Conservation (phyloP, 768 basidiomycete species). For the Pleurotus tuber-regium region DNA sequence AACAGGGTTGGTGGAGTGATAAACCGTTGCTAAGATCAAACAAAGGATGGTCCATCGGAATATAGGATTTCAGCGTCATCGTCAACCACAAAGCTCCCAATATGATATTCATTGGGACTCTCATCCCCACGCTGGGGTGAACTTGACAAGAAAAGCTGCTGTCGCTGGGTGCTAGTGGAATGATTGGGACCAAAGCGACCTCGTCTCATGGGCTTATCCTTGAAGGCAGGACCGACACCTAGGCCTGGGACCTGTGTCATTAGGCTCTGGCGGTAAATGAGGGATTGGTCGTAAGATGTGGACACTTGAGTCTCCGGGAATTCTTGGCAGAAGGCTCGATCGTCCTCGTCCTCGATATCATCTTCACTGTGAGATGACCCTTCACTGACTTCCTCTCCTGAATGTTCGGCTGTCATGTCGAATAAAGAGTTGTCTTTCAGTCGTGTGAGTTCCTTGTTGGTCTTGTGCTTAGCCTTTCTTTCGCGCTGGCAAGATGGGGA, state of each 20-base stretch:
- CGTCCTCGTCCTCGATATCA: slow-evolving; percentile 62
- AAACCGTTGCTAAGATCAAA: too few relatives aligned
- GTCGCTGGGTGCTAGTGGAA: slow-evolving; percentile 22
- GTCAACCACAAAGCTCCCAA: slow-evolving; percentile 79
- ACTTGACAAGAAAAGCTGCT: slow-evolving; percentile 42
- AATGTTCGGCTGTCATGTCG: slow-evolving; percentile 73
- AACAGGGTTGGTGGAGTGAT: too few relatives aligned
- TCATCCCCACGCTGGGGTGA: slow-evolving; percentile 56
- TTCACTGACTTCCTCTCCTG: slow-evolving; percentile 74
- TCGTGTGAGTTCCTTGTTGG: slow-evolving; percentile 14
- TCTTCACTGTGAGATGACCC: slow-evolving; percentile 57
- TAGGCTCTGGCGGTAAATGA: slow-evolving; percentile 68
- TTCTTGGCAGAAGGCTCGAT: slow-evolving; percentile 64
- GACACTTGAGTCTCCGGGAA: slow-evolving; percentile 65
- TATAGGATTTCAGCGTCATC: slow-evolving; percentile 73
- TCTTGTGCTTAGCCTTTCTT: slow-evolving; percentile 12
- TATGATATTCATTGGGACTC: slow-evolving; percentile 60
- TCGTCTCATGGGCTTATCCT: slow-evolving; percentile 43
- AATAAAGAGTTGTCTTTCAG: slow-evolving; percentile 41
- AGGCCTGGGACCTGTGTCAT: slow-evolving; percentile 61
- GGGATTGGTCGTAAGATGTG: slow-evolving; percentile 70
- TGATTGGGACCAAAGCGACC: slow-evolving; percentile 41
- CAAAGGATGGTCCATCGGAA: slow-evolving; percentile 7
- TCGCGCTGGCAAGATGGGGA: slow-evolving; percentile 21
- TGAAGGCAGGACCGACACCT: slow-evolving; percentile 54